Evolutionary conservation across 495 filamentous ascomycete species (phyloP), one percentile per base, ranked within the genome.

Genomic region (Daldinia childiae): DNA sequence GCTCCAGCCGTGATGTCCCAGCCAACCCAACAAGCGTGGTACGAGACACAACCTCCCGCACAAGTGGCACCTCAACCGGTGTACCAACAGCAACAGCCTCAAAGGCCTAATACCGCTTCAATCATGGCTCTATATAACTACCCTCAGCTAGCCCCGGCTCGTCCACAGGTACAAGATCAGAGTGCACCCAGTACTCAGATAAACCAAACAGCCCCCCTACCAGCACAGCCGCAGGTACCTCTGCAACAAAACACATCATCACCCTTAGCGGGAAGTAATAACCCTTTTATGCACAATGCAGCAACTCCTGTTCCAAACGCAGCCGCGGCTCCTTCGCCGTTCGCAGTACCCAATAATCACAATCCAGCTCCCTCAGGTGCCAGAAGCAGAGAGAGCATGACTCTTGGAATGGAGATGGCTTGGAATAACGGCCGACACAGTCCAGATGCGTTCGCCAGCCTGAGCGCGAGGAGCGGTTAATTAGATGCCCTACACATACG

Each of bases 391-490:
- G 95, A 96, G 72, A 98, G 95, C 74, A 91, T 96, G 64, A 93
- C 92, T 75, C 86, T 97, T 78, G 92, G 82, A 63, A 82, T 79
- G 68, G 90, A 88, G 71, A 45, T 89, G 89, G 82, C 90, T 85
- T 85, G 83, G 82, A 89, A 86, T 41, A 88, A 87, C 68, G 94
- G 95, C 8, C 85, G 95, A 50, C 94, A 98, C 79, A 97, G 93
- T 73, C 95, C 95, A 17, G 95, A 99, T 82, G 95, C 95, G 32
- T 99, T 98, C 87, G 91, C 94, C n/a, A 94, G 92, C 73, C 82
- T 99, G 77, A 98, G 94, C 77, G 90, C 93, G 39, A 79, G 83
- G 67, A 77, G 70, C 64, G 64, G 73, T 57, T 73, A 68, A 38
- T 41, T 24, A 58, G 45, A 58, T 55, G 21, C 9, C 54, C 11